Conservation (phyloP, 2,329 filamentous ascomycete species). For the Colletotrichum nymphaeae region DNA sequence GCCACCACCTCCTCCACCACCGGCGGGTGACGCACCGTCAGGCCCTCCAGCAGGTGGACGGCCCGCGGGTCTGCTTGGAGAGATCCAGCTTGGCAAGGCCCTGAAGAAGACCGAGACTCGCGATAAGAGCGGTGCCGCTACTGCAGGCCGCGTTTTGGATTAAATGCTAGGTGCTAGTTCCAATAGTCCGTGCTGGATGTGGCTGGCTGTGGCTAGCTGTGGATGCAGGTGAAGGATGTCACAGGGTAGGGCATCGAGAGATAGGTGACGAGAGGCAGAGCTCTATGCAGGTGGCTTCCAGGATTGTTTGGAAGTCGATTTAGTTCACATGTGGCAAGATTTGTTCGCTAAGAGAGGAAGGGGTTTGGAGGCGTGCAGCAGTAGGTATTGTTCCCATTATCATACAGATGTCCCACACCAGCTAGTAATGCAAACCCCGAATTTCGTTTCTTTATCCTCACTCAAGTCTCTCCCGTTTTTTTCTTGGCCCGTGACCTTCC, state of each 20-base stretch:
- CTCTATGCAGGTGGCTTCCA: not conserved
- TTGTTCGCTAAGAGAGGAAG: not conserved
- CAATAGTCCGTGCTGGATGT: not conserved
- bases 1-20: slow-evolving; percentile 57
- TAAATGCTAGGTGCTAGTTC: slow-evolving; percentile 43
- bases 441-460: not conserved
- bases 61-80: slow-evolving; percentile 76
- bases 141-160: slow-evolving; percentile 80
- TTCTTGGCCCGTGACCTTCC: slow-evolving; percentile 17
- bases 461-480: not conserved
- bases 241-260: not conserved
- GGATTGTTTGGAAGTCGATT: not conserved
- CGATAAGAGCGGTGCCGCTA: slow-evolving; percentile 79
- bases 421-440: slow-evolving; percentile 23
- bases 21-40: slow-evolving; percentile 49
- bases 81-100: slow-evolving; percentile 83
- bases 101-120: slow-evolving; percentile 91
- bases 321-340: slow-evolving; percentile 6
- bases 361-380: not conserved
- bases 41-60: slow-evolving; percentile 61
- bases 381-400: slow-evolving; percentile 4
- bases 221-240: not conserved
- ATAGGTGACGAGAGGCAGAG: not conserved
- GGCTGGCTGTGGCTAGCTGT: not conserved
- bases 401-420: slow-evolving; percentile 1